These are phyloP conservation scores for Amphibolis antarctica DNA, from an alignment of 106 monocot species.

Conservation along the genomic window DNA sequence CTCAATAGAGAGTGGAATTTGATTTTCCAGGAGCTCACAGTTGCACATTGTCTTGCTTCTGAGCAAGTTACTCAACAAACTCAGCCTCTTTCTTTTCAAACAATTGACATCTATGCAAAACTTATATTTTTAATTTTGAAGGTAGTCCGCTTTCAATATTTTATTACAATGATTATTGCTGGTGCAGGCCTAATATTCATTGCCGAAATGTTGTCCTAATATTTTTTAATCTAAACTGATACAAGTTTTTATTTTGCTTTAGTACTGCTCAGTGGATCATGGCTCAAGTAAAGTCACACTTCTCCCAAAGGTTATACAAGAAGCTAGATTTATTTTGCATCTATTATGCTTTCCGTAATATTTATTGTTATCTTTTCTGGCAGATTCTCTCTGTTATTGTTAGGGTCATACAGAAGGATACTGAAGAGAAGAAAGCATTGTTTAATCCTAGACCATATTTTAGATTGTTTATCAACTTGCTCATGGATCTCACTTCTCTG, in stretches of 20 bases:
- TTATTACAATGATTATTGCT: not conserved
- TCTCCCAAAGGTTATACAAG: conserved; percentile 40
- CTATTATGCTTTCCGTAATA: not conserved
- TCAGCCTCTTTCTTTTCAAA: conserved; percentile 47
- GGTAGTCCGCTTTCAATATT: conserved; percentile 29
- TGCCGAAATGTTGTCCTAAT: not conserved
- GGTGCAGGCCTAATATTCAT: too few species aligned
- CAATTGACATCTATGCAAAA: conserved; percentile 74
- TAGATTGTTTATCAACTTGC: conserved; percentile 76
- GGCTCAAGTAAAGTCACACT: conserved; percentile 44
- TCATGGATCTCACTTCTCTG: conserved; percentile 60
- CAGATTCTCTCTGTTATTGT: conserved; percentile 56
- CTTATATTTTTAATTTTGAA: conserved; percentile 58
- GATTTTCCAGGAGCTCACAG: conserved; percentile 55
- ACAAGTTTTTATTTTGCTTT: conserved; percentile 6
- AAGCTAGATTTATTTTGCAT: not conserved
- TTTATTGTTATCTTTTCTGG: not conserved
- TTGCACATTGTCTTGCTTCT: conserved; percentile 41
- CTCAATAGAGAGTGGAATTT: not conserved
- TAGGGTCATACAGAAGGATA: conserved; percentile 62
- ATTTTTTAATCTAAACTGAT: not conserved
- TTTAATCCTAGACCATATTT: conserved; percentile 94
- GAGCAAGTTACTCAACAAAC: conserved; percentile 50
- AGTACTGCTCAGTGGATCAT: conserved; percentile 60
- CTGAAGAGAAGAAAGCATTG: conserved; percentile 68